Evolutionary conservation across 208 protist genomes (phyloP).

Genomic region (Trypanosoma platydactyli): DNA sequence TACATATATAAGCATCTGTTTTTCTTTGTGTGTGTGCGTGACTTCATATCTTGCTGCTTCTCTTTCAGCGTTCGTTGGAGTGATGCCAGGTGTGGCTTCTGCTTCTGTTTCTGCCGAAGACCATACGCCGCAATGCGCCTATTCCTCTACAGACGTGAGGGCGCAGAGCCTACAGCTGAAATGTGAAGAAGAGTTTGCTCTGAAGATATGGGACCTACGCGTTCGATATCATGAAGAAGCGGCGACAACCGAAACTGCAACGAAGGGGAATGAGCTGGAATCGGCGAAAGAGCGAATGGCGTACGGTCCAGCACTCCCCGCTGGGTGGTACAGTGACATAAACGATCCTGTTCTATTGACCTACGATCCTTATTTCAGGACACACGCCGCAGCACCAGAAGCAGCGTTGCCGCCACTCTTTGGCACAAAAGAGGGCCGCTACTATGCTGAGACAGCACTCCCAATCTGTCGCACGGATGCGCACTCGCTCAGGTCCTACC

Average conservation of each 20-base stretch:
- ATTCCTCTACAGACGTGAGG: not conserved
- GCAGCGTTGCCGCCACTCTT: conserved; percentile 7
- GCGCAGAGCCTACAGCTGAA: conserved; percentile 1
- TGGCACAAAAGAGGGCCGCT: conserved; percentile 8
- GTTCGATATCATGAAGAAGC: not conserved
- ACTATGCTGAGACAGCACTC: conserved; percentile 17
- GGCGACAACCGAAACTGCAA: not conserved
- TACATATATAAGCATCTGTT: too few species aligned
- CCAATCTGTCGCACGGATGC: conserved; percentile 9
- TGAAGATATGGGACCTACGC: conserved; percentile 3
- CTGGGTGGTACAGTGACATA: conserved; percentile 23
- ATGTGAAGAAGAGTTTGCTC: conserved; percentile 4
- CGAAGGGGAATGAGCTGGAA: not conserved
- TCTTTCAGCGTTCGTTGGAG: not conserved
- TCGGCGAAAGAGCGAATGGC: not conserved
- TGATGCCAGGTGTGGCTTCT: not conserved
- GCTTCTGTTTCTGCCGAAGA: not conserved
- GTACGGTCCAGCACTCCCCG: conserved; percentile 16
- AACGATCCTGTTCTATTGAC: conserved; percentile 27
- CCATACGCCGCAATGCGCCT: not conserved
- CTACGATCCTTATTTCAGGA: conserved; percentile 26
- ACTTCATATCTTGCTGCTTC: conserved; percentile 2
- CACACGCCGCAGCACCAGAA: not conserved
- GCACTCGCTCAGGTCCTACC: conserved; percentile 5
- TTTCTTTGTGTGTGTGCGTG: conserved; percentile 1